Percentiles rank a stretch among this genome's conserved stretches.
Conservation (phyloP, 371 early-diverging fungal genomes). For the Mortierella sp. region DNA sequence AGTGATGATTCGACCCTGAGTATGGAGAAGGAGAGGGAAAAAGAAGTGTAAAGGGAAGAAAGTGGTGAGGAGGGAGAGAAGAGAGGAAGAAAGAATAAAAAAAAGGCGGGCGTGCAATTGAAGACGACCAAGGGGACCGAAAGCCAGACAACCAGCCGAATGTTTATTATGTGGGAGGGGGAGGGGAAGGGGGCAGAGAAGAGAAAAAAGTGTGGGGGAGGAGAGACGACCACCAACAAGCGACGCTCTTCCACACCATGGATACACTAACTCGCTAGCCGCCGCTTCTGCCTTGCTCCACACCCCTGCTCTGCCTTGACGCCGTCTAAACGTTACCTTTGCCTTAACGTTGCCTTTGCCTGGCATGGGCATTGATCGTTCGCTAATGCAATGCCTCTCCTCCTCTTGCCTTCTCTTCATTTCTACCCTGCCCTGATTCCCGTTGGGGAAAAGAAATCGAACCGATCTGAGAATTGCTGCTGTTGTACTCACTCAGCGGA, state of each 20-base stretch:
- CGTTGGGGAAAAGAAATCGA: too few species aligned
- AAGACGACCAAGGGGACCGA: neutral
- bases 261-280: neutral
- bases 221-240: neutral
- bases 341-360: too few species aligned
- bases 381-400: neutral
- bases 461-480: too few species aligned
- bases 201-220: slow-evolving; percentile 11
- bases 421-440: neutral
- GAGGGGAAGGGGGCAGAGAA: neutral
- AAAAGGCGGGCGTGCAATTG: too few species aligned
- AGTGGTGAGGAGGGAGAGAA: neutral
- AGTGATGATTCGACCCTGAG: slow-evolving; percentile 26
- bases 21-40: neutral
- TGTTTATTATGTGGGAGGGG: neutral
- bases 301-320: neutral
- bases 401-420: neutral
- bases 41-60: neutral
- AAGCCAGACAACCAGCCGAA: neutral
- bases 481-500: too few species aligned
- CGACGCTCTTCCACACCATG: slow-evolving; percentile 2
- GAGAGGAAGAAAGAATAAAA: neutral
- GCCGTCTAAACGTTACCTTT: too few species aligned
- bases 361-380: too few species aligned
- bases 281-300: neutral